Evolutionary conservation across 306 rosid species (phyloP).

Genomic region (Dalbergia cultrata): DNA sequence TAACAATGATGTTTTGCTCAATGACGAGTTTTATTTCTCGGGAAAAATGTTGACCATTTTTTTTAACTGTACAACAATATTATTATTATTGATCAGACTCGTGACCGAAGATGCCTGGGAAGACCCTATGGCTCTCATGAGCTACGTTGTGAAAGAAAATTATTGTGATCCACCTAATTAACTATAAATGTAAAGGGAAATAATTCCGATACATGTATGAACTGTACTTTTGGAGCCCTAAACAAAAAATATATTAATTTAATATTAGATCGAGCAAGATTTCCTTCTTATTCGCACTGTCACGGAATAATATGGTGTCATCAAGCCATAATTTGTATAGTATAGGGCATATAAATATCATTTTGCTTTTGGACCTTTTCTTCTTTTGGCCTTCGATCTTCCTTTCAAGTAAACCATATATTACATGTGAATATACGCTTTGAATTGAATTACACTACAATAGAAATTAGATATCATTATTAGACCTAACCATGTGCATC

Average conservation of each 20-base stretch:
- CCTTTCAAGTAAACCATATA: not conserved
- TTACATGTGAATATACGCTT: not conserved
- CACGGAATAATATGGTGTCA: not conserved
- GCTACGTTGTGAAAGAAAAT: not conserved
- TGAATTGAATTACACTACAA: not conserved
- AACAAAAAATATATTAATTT: not conserved
- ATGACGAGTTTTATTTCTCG: no score
- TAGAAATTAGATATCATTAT: not conserved
- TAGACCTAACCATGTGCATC: not conserved
- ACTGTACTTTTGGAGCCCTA: not conserved
- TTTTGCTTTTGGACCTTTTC: not conserved
- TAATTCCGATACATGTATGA: not conserved
- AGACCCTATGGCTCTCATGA: not conserved
- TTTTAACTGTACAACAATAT: no score
- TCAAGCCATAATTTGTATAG: not conserved
- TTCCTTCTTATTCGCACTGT: conserved; percentile 5
- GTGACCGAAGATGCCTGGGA: not conserved
- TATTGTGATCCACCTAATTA: not conserved
- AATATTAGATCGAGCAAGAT: not conserved
- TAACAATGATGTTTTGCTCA: no score
- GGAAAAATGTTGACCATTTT: no score
- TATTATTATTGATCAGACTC: not conserved
- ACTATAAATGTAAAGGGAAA: not conserved
- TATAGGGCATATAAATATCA: not conserved
- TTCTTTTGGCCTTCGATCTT: not conserved